Base-by-base conservation (phyloP, 805 yeast species). In the Candida pini region DNA sequence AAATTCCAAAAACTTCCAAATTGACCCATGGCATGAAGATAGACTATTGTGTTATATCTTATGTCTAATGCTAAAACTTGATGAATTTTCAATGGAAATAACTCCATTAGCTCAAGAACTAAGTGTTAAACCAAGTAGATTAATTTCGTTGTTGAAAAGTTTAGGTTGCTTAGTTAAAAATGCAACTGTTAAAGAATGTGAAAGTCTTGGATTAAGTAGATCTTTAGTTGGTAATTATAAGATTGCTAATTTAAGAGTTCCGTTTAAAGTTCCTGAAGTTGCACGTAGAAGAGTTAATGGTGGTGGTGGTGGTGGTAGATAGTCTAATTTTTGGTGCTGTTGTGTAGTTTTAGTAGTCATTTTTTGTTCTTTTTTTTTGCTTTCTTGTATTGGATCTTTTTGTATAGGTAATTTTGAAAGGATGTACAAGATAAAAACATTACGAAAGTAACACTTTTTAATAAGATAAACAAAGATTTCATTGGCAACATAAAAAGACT, bases 1-100 rank as follows among this genome's bases (percentile, higher is more conserved):
- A n/a, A 81, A 80, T 54, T 87, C 81, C 43, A 73, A 80, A 47
- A 71, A 81, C n/a, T 90, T 74, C 56, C 67, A 73, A 42, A 74
- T 92, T 41, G 97, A 92, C 53, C 96, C 97, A 26, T 81, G 76
- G 49, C 75, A 77, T 53, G 96, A 87, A 58, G 96, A 87, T 62
- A 87, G 82, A 61, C 66, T 92, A 31, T 65, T 92, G 45, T 83
- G 96, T 60, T 81, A 76, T 60, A 66, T 88, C 31, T 64, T 92
- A 41, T 83, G 81, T 5, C 61, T 82, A 26, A 68, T 83, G 26
- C 64, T 92, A 53, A 90, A 81, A 56, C 68, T 89, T 36, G 86
- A 86, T 56, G 78, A 74, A 40, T 90, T 76, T 62, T 65, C 72
- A 43, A 75, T 86, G 14, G 92, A 84, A 48, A 62, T 88, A 26